Percentiles rank a stretch among this genome's conserved stretches.
phyloP scores from a whole-genome alignment of 1,139 yeast genomes.

The Saccharomyces hybrid region DNA sequence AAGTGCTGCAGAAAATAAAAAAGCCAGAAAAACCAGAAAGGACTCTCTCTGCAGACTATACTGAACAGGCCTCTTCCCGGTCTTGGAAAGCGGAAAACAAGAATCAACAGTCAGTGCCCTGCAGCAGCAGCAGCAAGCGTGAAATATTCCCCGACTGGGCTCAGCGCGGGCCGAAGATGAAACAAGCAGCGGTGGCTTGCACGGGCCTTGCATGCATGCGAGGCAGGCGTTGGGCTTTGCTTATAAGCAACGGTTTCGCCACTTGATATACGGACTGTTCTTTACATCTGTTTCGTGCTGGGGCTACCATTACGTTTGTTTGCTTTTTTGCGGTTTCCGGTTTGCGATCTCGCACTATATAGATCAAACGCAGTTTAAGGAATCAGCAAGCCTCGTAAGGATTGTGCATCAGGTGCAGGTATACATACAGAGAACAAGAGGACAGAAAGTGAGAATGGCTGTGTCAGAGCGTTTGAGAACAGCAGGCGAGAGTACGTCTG shows the following conservation, averaged over 20 bases:
- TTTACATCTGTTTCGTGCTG: background rate
- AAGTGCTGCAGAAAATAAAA: background rate
- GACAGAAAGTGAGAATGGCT: background rate
- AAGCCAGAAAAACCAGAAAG: background rate
- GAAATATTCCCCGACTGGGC: background rate
- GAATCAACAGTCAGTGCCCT: background rate
- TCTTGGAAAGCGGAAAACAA: background rate
- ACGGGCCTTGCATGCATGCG: conserved; percentile 1
- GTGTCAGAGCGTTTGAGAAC: conserved; percentile 8
- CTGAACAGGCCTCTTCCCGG: background rate
- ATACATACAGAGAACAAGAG: background rate
- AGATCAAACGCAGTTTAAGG: background rate
- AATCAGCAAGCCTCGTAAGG: background rate
- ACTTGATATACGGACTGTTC: background rate
- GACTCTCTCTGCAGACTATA: background rate
- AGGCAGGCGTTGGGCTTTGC: background rate
- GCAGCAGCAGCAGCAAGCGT: background rate
- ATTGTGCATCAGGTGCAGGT: no score
- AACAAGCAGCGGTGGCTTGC: conserved; percentile 1
- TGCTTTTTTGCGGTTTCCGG: background rate
- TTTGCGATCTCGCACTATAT: background rate
- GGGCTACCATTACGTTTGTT: background rate
- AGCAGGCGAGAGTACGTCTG: conserved; percentile 3
- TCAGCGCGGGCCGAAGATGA: background rate
- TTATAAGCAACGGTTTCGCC: background rate